Percentiles rank a stretch among this genome's conserved stretches.
Conservation (phyloP, 345 rosid species). For the Hevea brasiliensis region DNA sequence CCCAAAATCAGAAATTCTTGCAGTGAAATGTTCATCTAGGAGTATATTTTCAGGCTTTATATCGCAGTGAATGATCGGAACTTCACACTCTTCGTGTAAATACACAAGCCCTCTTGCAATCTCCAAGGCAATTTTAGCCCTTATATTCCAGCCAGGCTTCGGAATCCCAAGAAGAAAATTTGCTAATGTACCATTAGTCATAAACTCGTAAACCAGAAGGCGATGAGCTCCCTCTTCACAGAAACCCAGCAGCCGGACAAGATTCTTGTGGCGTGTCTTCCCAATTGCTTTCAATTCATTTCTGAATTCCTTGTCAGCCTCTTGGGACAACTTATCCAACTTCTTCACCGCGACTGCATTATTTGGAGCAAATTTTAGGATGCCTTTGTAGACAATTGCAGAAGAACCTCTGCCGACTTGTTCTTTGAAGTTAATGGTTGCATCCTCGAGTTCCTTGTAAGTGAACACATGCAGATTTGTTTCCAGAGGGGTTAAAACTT, state of each 20-base stretch:
- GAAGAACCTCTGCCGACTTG: slow-evolving; percentile 39
- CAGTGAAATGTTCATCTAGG: slow-evolving; percentile 1
- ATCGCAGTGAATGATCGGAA: slow-evolving; percentile 21
- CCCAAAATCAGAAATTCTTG: slow-evolving; percentile 24
- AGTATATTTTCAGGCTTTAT: slow-evolving; percentile 28
- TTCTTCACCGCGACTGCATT: slow-evolving; percentile 29
- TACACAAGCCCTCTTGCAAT: slow-evolving; percentile 21
- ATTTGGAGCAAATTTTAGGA: slow-evolving; percentile 15
- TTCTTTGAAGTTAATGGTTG: slow-evolving; percentile 30
- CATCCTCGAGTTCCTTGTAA: slow-evolving; percentile 23
- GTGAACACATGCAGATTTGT: slow-evolving; percentile 24
- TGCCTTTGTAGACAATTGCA: slow-evolving; percentile 35
- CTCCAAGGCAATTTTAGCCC: slow-evolving; percentile 12
- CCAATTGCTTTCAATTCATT: slow-evolving; percentile 33
- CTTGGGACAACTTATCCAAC: slow-evolving; percentile 22
- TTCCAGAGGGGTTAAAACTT: background rate
- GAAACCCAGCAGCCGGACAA: slow-evolving; percentile 18
- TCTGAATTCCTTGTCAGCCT: slow-evolving; percentile 29
- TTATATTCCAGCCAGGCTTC: background rate
- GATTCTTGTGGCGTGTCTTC: slow-evolving; percentile 23
- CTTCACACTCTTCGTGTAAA: slow-evolving; percentile 20
- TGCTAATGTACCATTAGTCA: slow-evolving; percentile 11
- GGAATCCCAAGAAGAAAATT: background rate
- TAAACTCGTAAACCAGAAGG: slow-evolving; percentile 17
- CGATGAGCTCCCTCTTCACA: slow-evolving; percentile 18